Conservation (phyloP, 139 green algal species). For the Tetradesmus obliquus region DNA sequence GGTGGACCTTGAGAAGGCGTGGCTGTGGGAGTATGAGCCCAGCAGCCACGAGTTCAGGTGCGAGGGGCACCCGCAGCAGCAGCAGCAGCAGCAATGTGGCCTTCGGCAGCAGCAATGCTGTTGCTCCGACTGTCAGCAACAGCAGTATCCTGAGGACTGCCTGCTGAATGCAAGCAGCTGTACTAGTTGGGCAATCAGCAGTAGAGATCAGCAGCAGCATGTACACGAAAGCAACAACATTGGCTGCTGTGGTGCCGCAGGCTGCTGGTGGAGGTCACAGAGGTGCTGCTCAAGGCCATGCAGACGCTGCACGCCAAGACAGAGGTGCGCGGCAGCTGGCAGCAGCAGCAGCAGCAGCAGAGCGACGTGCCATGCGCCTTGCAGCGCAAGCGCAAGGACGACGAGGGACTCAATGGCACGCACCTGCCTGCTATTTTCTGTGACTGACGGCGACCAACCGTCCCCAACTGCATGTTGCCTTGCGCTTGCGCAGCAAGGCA, state of each 20-base stretch:
- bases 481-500: conserved; percentile 34
- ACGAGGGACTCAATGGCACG: conserved; percentile 28
- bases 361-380: neutral
- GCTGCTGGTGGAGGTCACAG: conserved; percentile 48
- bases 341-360: conserved; percentile 1
- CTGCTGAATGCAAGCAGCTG: neutral
- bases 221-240: no score
- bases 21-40: conserved; percentile 61
- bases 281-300: conserved; percentile 50
- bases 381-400: conserved; percentile 48
- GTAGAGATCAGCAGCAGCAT: neutral
- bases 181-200: neutral
- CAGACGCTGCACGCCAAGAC: conserved; percentile 60
- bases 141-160: neutral
- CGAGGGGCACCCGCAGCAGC: neutral
- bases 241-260: no score
- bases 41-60: conserved; percentile 52
- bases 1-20: conserved; percentile 65
- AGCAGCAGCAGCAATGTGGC: no score
- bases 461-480: neutral
- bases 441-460: neutral
- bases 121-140: no score
- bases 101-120: neutral
- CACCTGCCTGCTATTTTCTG: neutral
- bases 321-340: conserved; percentile 48